A percentile compares a stretch with the other conserved stretches of the same genome.
These are phyloP conservation scores for Melanomma pulvis-pyrius DNA, from an alignment of 495 filamentous ascomycete genomes.

Conservation along the genomic window DNA sequence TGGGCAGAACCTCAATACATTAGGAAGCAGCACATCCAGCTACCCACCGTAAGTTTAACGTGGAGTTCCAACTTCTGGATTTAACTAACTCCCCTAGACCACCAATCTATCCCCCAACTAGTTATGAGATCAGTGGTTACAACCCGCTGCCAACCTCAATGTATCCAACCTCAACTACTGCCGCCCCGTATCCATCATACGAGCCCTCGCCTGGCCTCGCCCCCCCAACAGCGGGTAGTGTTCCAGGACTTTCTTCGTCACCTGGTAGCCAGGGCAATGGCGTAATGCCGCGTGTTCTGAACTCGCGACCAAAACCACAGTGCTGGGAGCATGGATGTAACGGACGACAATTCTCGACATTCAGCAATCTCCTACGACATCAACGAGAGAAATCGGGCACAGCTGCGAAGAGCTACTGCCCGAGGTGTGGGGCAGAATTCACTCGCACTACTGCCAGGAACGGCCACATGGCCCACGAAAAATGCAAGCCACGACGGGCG, in stretches of 20 bases:
- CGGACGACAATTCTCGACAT: constrained; percentile 90
- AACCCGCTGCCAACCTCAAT: constrained; percentile 29
- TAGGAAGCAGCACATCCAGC: constrained; percentile 31
- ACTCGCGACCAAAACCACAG: constrained; percentile 80
- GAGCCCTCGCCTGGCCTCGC: constrained; percentile 16
- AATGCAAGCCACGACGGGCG: constrained; percentile 71
- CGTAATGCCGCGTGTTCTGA: constrained; percentile 63
- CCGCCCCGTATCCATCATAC: constrained; percentile 26
- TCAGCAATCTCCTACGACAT: constrained; percentile 89
- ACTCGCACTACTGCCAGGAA: constrained; percentile 89
- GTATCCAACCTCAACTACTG: constrained; percentile 26
- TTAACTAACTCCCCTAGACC: constrained; percentile 15
- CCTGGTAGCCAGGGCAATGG: constrained; percentile 14
- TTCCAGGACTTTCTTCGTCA: constrained; percentile 28
- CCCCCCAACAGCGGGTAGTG: constrained; percentile 9
- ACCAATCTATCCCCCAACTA: constrained; percentile 30
- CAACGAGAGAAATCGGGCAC: constrained; percentile 93
- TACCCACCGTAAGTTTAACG: constrained; percentile 34
- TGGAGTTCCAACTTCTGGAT: background rate
- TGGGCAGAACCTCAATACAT: constrained; percentile 14
- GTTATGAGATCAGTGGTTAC: constrained; percentile 31
- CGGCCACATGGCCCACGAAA: constrained; percentile 84
- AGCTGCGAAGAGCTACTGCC: constrained; percentile 81
- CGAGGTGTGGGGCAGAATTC: constrained; percentile 86
- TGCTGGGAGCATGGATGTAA: constrained; percentile 98